These are phyloP conservation scores for Arthrobotrys iridis DNA, from an alignment of 2,329 filamentous ascomycete genomes.

Conservation along the genomic window DNA sequence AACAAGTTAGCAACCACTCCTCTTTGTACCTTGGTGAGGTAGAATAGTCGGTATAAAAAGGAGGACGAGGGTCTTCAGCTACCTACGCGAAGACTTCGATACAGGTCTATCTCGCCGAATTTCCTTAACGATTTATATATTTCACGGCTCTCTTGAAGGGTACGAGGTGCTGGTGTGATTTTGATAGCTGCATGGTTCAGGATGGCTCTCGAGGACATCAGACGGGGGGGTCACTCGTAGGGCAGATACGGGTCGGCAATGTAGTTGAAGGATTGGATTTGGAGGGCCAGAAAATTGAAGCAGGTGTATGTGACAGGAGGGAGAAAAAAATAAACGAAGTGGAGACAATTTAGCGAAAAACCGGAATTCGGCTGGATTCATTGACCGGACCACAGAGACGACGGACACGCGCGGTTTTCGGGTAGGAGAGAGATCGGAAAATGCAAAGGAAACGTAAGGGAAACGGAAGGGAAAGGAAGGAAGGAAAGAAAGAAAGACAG, in stretches of 20 bases:
- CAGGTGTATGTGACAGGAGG: neutral
- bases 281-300: neutral
- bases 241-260: no score
- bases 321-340: neutral
- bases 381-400: no score
- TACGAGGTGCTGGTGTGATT: slow-evolving; percentile 44
- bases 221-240: neutral
- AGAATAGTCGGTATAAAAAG: neutral
- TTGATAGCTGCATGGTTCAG: slow-evolving; percentile 36
- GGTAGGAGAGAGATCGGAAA: no score
- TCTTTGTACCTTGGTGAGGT: neutral
- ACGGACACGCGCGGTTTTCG: no score
- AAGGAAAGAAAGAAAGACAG: neutral
- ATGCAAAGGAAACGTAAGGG: no score
- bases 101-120: slow-evolving; percentile 49
- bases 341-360: neutral
- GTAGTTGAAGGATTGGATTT: neutral
- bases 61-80: neutral
- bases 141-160: slow-evolving; percentile 31
- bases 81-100: slow-evolving; percentile 41
- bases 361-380: no score
- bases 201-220: slow-evolving; percentile 22
- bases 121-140: slow-evolving; percentile 37
- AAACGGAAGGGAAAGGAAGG: neutral
- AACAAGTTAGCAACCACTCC: neutral